Percentiles rank a stretch among this genome's conserved stretches.
Evolutionary conservation across 306 rosid genomes (phyloP).

Genomic region (Inga oerstediana): DNA sequence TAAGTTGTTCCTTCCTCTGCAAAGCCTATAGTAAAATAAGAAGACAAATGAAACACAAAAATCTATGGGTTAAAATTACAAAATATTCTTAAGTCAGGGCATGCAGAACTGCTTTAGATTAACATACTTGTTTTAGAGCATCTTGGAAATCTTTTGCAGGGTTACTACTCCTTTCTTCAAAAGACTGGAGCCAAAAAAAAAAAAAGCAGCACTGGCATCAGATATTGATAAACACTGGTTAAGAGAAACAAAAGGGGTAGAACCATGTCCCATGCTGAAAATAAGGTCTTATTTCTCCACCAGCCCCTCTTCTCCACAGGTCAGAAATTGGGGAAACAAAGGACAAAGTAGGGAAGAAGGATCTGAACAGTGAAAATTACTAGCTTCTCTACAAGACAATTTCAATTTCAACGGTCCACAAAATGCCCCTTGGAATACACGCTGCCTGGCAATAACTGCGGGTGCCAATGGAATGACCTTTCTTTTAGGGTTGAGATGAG

Average conservation of each 20-base stretch:
- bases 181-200: slow-evolving; percentile 44
- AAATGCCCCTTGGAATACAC: not conserved
- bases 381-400: not conserved
- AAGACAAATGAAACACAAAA: not conserved
- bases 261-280: not conserved
- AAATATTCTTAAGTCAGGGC: not conserved
- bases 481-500: not conserved
- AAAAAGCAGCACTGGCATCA: slow-evolving; percentile 17
- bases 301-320: slow-evolving; percentile 23
- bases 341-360: slow-evolving; percentile 6
- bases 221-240: slow-evolving; percentile 8
- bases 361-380: slow-evolving; percentile 13
- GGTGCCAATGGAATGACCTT: not conserved
- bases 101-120: slow-evolving; percentile 3
- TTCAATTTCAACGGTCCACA: slow-evolving; percentile 7
- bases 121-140: slow-evolving; percentile 60
- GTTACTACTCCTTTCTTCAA: slow-evolving; percentile 60
- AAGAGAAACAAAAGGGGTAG: slow-evolving; percentile 12
- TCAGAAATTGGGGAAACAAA: not conserved
- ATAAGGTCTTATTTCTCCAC: slow-evolving; percentile 23
- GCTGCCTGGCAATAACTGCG: not conserved
- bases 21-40: slow-evolving; percentile 44
- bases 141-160: slow-evolving; percentile 63
- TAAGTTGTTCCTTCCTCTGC: slow-evolving; percentile 44
- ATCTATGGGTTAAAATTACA: slow-evolving; percentile 3